Evolutionary conservation across 176 grass and related monocot species (phyloP).

Genomic region (Avena atlantica): DNA sequence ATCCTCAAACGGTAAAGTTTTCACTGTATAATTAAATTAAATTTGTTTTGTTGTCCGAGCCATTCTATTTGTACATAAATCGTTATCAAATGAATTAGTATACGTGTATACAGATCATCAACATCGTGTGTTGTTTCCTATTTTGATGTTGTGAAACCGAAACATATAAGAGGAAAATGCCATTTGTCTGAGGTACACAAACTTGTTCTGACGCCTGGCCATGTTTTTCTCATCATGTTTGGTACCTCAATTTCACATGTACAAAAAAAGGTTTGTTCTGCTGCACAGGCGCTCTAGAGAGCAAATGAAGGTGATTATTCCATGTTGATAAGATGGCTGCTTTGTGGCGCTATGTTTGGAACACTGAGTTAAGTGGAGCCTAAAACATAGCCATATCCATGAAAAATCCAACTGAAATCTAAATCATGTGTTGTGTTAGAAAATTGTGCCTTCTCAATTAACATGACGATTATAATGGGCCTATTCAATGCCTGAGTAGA

Average conservation of each 20-base stretch:
- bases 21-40: not conserved
- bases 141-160: too few relatives aligned
- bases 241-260: slow-evolving; percentile 59
- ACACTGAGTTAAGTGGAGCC: too few relatives aligned
- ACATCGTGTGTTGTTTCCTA: too few relatives aligned
- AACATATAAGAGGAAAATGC: too few relatives aligned
- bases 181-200: too few relatives aligned
- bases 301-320: too few relatives aligned
- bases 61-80: not conserved
- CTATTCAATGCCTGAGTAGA: not conserved
- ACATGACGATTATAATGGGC: slow-evolving; percentile 32
- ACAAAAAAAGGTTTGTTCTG: slow-evolving; percentile 2
- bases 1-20: not conserved
- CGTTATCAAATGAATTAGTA: too few relatives aligned
- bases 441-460: slow-evolving; percentile 81
- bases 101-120: too few relatives aligned
- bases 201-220: slow-evolving; percentile 51
- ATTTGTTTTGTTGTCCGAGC: slow-evolving; percentile 1
- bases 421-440: slow-evolving; percentile 71
- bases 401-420: slow-evolving; percentile 63
- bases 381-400: too few relatives aligned
- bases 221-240: slow-evolving; percentile 73
- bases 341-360: too few relatives aligned
- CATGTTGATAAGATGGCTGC: too few relatives aligned
- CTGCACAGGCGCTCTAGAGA: too few relatives aligned